Evolutionary conservation across 176 grass and related monocot genomes (phyloP), one percentile per base, ranked within the genome.

Genomic region (Aegilops sharonensis): DNA sequence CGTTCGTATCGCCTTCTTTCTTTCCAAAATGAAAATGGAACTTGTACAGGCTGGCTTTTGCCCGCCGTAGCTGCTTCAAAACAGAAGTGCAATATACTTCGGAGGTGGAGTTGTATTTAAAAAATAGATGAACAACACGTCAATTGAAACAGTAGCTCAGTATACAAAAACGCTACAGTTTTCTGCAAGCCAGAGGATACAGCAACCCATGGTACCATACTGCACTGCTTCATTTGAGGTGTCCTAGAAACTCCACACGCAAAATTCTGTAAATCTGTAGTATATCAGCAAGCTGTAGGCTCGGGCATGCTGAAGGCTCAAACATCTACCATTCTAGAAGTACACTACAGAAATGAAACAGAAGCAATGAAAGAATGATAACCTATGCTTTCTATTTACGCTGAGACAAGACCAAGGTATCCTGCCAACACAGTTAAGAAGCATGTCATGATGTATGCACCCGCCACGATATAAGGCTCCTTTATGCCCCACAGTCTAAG

Each of bases 401-500:
- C 92, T 66, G 89, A 96, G 87, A 99, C 87, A 75, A 99, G 86
- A 23, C 94, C 94, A 83, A 96, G 65, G 79, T 94, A 99, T 68
- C 90, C 97, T 77, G 97, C 94, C 36, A 94, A 29, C 23, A 95
- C 39, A 50, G 88, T 91, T 69, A 96, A 82, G 70, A 96, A 83
- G 72, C 83, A 94, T 24, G 94, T 96, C 85, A 96, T 62, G 15
- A 88, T 66, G 85, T 96, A 99, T 48, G 92, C 94, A n/a, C 82
- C 85, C 4, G 87, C 90, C 42, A 96, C 92, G 32, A 99, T 94
- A 56, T 89, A 67, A 59, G 97, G 86, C 74, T 96, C 97, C 74
- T 88, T 92, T 35, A 94, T 74, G 36, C 94, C 97, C 79, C 87
- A 94, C 25, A 91, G 25, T 83, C 83, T 89, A 60, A 96, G 91